A percentile compares a stretch with the other conserved stretches of the same genome.
phyloP scores from a whole-genome alignment of 164 flowering plant species.

The Liriodendron chinense region DNA sequence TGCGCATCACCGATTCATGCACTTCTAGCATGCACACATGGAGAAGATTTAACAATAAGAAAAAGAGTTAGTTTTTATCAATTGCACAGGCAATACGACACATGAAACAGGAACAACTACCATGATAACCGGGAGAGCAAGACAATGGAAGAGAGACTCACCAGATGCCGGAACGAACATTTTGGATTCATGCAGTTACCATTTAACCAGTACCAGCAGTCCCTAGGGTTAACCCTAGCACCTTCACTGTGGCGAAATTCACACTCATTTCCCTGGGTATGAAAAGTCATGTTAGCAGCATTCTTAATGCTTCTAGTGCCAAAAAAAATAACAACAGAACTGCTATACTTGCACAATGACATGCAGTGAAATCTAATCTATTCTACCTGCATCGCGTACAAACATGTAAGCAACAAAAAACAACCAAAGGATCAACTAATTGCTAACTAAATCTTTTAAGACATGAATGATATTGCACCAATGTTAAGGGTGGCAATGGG shows the following conservation, averaged over 20 bases:
- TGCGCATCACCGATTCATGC: no score
- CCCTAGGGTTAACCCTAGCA: slow-evolving; percentile 88
- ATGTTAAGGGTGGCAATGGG: no score
- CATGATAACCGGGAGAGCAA: not conserved
- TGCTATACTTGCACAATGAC: not conserved
- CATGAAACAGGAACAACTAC: not conserved
- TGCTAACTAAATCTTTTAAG: no score
- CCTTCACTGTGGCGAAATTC: slow-evolving; percentile 92
- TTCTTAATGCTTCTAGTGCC: not conserved
- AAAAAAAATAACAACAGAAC: not conserved
- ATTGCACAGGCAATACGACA: not conserved
- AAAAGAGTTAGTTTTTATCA: no score
- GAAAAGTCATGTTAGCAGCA: not conserved
- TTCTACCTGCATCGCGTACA: no score
- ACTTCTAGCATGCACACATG: no score
- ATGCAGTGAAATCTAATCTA: not conserved
- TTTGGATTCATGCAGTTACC: slow-evolving; percentile 88
- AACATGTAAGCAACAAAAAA: no score
- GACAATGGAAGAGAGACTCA: slow-evolving; percentile 30
- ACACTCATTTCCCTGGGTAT: slow-evolving; percentile 81
- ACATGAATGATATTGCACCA: no score
- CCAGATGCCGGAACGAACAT: slow-evolving; percentile 87
- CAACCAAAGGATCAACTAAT: no score
- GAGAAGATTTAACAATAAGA: no score
- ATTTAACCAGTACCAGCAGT: slow-evolving; percentile 86